Evolutionary conservation across 2,329 filamentous ascomycete genomes (phyloP).

Genomic region (Tolypocladium ovalisporum): DNA sequence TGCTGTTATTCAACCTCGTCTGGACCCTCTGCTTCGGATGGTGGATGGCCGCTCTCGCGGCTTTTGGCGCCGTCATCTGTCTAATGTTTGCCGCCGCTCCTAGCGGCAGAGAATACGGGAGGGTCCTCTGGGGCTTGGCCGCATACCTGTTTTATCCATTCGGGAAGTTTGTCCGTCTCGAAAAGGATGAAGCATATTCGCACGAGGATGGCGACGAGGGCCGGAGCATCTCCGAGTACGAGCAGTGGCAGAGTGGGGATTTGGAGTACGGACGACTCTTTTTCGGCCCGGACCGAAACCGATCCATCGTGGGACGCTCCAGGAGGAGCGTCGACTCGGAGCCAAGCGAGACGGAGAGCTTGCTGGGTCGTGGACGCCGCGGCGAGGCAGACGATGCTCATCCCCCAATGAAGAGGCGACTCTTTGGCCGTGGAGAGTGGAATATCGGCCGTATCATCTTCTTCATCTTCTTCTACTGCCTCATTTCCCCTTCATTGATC

Average conservation of each 20-base stretch:
- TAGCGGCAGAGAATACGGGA: slow-evolving; percentile 77
- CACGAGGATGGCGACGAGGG: slow-evolving; percentile 95
- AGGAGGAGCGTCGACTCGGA: slow-evolving; percentile 81
- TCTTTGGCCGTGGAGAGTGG: slow-evolving; percentile 95
- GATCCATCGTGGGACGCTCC: slow-evolving; percentile 76
- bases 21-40: slow-evolving; percentile 93
- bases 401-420: slow-evolving; percentile 57
- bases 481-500: slow-evolving; percentile 79
- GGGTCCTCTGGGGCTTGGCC: slow-evolving; percentile 72
- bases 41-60: slow-evolving; percentile 79
- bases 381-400: slow-evolving; percentile 33
- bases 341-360: slow-evolving; percentile 76
- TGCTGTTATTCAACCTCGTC: slow-evolving; percentile 77
- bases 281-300: slow-evolving; percentile 71
- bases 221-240: slow-evolving; percentile 94
- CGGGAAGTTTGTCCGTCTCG: slow-evolving; percentile 86
- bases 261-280: slow-evolving; percentile 92
- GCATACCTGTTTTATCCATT: slow-evolving; percentile 92
- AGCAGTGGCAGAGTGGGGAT: slow-evolving; percentile 97
- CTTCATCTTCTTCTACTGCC: slow-evolving; percentile 90
- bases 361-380: slow-evolving; percentile 55
- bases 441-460: slow-evolving; percentile 89
- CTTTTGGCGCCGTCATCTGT: slow-evolving; percentile 65
- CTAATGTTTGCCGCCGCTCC: slow-evolving; percentile 68
- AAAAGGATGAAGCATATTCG: slow-evolving; percentile 87